Base-by-base conservation (phyloP, 306 rosid species). In the Mimosa bimucronata region DNA sequence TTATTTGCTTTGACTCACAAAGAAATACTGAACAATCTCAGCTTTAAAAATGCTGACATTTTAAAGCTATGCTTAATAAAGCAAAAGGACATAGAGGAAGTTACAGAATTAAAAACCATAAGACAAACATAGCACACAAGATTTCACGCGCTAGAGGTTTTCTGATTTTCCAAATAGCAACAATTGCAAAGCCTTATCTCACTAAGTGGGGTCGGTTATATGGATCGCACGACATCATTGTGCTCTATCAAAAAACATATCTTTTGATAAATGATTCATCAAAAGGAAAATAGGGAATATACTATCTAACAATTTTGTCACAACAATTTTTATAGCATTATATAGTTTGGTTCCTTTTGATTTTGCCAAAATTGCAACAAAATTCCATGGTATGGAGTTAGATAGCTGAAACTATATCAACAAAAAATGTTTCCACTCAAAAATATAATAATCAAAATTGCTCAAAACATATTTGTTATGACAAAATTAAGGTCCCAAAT, bases 61-160 rank as follows among this genome's bases (percentile, higher is more conserved):
- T 46, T 26, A 7, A 46, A 71, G 26, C 66, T 31, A 52, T 0
- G 67, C 67, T 29, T 6, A 61, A 21, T 15, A 75, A 25, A 75
- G 71, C 40, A 13, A 79, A 82, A 73, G 67, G 71, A 77, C 75
- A 80, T 60, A 66, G 41, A 66, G 76, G 30, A 85, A 74, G 73
- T 75, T 34, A 75, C 81, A 75, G 70, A 75, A 71, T 78, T 40
- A 11, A 45, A 82, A 74, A 31, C 19, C 65, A 71, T 44, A 11
- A 28, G 65, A 71, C 53, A 85, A 81, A 73, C 44, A 69, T 19
- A 52, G 16, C 79, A 57, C 40, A 34, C 71, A 26, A 52, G 40
- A 82, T 52, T 71, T 68, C 29, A 58, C 60, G 29, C 37, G 66
- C 81, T 65, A 53, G 68, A 15, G 38, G 34, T 53, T 66, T 66